Conservation (phyloP, 805 yeast genomes). For the Kazachstania bromeliacearum region DNA sequence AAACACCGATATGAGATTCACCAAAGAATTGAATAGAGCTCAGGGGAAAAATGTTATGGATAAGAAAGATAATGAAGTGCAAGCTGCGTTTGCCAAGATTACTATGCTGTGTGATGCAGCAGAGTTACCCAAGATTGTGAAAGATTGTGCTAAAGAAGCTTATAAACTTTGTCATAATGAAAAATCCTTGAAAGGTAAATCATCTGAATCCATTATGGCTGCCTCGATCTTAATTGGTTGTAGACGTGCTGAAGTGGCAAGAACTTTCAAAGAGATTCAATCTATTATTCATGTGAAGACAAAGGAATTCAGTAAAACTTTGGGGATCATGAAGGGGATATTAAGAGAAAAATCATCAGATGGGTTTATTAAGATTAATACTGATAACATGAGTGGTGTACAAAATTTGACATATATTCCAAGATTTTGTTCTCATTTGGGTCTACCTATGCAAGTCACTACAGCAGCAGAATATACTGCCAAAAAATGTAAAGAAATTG, state of each 20-base stretch:
- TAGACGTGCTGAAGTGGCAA: slow-evolving; percentile 84
- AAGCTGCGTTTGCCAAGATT: slow-evolving; percentile 81
- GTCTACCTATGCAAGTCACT: slow-evolving; percentile 72
- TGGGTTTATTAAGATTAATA: slow-evolving; percentile 32
- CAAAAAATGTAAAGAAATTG: slow-evolving; percentile 77
- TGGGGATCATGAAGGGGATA: slow-evolving; percentile 71
- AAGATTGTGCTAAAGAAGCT: slow-evolving; percentile 95
- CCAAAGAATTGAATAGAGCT: slow-evolving; percentile 85
- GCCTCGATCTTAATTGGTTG: slow-evolving; percentile 93
- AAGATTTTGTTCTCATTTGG: slow-evolving; percentile 92
- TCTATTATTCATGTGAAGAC: slow-evolving; percentile 88
- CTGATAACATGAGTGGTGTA: slow-evolving; percentile 50
- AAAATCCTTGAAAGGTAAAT: slow-evolving; percentile 74
- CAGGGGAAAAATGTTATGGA: slow-evolving; percentile 82
- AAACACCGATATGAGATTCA: slow-evolving; percentile 76
- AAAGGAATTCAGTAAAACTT: slow-evolving; percentile 88
- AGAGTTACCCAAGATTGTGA: slow-evolving; percentile 87
- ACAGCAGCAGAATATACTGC: slow-evolving; percentile 93
- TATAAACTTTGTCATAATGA: slow-evolving; percentile 87
- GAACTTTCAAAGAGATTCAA: slow-evolving; percentile 93
- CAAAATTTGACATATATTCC: slow-evolving; percentile 94
- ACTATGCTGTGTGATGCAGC: slow-evolving; percentile 97
- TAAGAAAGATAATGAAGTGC: slow-evolving; percentile 76
- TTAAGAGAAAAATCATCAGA: slow-evolving; percentile 37
- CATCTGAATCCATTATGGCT: slow-evolving; percentile 91